phyloP scores from a whole-genome alignment of 305 asterid species.

The Plantago rigida region DNA sequence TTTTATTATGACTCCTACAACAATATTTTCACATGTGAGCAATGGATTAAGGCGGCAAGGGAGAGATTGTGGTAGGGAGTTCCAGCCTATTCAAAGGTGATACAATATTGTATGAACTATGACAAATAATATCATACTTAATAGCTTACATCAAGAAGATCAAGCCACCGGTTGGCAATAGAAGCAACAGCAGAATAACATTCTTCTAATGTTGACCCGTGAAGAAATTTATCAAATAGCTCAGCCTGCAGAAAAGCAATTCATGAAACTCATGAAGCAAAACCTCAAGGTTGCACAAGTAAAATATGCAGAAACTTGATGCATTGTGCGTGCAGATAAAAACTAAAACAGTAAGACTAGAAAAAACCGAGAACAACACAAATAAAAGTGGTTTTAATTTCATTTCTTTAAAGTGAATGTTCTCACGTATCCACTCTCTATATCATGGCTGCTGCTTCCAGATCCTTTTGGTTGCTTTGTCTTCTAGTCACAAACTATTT shows the following conservation, averaged over 20 bases:
- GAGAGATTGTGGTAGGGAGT: constrained; percentile 14
- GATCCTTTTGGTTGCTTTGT: too few species aligned
- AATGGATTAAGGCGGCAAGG: constrained; percentile 1
- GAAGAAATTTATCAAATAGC: constrained; percentile 89
- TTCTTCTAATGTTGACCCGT: constrained; percentile 79
- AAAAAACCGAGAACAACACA: too few species aligned
- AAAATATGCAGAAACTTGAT: background rate
- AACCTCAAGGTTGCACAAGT: background rate
- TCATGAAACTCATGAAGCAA: constrained; percentile 20
- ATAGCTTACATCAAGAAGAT: constrained; percentile 85
- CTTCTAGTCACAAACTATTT: too few species aligned
- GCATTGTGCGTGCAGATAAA: background rate
- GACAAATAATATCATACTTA: constrained; percentile 17
- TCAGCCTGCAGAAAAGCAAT: constrained; percentile 66
- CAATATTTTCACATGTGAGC: constrained; percentile 10
- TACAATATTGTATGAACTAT: constrained; percentile 16
- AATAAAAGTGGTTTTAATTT: too few species aligned
- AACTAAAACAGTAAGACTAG: too few species aligned
- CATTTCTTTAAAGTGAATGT: too few species aligned
- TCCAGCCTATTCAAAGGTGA: constrained; percentile 15
- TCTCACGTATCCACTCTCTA: too few species aligned
- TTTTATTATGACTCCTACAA: constrained; percentile 9
- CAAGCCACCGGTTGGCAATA: constrained; percentile 98
- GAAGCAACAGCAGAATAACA: constrained; percentile 93
- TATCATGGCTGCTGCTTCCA: too few species aligned